A percentile compares a stretch with the other conserved stretches of the same genome.
Conservation (phyloP, 495 filamentous ascomycete species). For the Lophiotrema nucula region DNA sequence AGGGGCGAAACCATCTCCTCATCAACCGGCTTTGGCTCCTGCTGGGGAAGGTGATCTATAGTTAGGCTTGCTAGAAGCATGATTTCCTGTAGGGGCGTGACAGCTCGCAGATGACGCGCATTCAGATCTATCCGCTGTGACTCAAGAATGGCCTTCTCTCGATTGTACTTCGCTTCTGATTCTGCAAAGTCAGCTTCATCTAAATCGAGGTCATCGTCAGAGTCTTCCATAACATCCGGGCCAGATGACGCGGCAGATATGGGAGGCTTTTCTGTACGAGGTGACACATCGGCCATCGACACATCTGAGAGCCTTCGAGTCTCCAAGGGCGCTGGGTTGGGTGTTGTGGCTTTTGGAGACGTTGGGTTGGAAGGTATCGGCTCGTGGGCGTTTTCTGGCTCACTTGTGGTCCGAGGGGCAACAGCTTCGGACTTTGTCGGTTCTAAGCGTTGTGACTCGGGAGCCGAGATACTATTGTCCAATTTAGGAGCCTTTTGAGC, state of each 20-base stretch:
- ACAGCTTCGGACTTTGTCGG: conserved; percentile 1
- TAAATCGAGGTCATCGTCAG: conserved; percentile 42
- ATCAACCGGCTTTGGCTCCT: conserved; percentile 6
- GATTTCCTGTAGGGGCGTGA: conserved; percentile 35
- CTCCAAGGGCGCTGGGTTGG: too few species aligned
- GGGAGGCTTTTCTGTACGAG: conserved; percentile 12
- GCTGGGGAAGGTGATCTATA: conserved; percentile 19
- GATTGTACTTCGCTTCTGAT: conserved; percentile 39
- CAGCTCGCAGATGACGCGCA: conserved; percentile 32
- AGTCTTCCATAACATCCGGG: conserved; percentile 28
- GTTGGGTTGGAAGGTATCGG: background rate
- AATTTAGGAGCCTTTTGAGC: conserved; percentile 28
- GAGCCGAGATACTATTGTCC: conserved; percentile 4
- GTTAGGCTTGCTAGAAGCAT: conserved; percentile 28
- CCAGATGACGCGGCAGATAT: conserved; percentile 11
- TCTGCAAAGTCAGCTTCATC: conserved; percentile 41
- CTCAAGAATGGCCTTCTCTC: conserved; percentile 38
- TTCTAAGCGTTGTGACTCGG: conserved; percentile 15
- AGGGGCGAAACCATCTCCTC: conserved; percentile 4
- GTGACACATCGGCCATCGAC: conserved; percentile 24
- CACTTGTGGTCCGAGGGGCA: background rate
- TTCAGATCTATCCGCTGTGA: conserved; percentile 40
- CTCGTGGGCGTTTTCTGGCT: background rate
- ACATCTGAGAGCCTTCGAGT: conserved; percentile 26
- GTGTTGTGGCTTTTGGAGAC: conserved; percentile 6